phyloP scores from a whole-genome alignment of 2,329 filamentous ascomycete genomes.

The Scedosporium boydii region DNA sequence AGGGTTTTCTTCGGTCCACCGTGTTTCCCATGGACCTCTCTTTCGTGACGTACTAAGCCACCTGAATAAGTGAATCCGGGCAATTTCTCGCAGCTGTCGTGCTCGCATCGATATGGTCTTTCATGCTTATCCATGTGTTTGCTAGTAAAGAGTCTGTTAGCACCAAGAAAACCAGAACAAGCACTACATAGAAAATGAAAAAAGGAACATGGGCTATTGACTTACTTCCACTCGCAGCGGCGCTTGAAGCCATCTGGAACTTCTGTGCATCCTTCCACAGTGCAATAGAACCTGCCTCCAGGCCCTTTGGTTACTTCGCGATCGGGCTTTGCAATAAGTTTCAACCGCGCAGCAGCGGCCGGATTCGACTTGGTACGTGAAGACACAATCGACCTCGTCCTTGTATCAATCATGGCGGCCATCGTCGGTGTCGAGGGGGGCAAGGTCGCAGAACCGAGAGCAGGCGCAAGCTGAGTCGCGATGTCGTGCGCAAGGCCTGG shows the following conservation, averaged over 20 bases:
- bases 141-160: slow-evolving; percentile 34
- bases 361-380: background rate
- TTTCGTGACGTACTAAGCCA: slow-evolving; percentile 78
- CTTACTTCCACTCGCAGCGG: slow-evolving; percentile 92
- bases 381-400: background rate
- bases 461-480: background rate
- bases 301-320: slow-evolving; percentile 51
- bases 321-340: slow-evolving; percentile 49
- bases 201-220: slow-evolving; percentile 13
- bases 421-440: background rate
- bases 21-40: slow-evolving; percentile 87
- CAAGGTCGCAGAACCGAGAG: background rate
- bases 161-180: background rate
- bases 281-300: slow-evolving; percentile 71
- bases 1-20: slow-evolving; percentile 80
- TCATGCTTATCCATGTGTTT: slow-evolving; percentile 99
- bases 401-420: background rate
- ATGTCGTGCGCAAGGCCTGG: background rate
- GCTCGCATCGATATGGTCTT: slow-evolving; percentile 77
- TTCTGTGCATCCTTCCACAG: slow-evolving; percentile 58
- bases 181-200: too few relatives aligned
- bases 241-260: slow-evolving; percentile 59
- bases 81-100: slow-evolving; percentile 79
- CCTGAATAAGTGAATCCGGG: slow-evolving; percentile 94
- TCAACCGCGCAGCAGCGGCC: slow-evolving; percentile 27